These are phyloP conservation scores for Stachybotrys echinatus DNA, from an alignment of 2,329 filamentous ascomycete species.

Conservation along the genomic window DNA sequence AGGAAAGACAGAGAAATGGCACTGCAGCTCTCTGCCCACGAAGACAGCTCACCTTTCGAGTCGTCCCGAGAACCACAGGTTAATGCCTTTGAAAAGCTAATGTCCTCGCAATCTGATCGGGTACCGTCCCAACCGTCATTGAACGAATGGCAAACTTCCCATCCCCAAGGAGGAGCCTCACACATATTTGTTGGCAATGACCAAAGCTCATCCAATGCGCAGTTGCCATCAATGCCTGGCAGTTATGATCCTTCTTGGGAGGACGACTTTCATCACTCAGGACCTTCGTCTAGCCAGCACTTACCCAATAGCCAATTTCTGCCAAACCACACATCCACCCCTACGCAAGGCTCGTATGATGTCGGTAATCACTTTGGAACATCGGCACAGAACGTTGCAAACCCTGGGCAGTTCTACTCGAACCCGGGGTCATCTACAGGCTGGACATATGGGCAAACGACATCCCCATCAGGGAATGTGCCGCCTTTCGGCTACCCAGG, in stretches of 20 bases:
- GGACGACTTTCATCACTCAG: background rate
- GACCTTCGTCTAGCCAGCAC: background rate
- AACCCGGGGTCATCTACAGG: background rate
- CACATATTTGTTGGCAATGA: too few relatives aligned
- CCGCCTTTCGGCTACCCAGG: background rate
- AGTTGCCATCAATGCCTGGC: conserved; percentile 1
- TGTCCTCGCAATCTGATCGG: conserved; percentile 16
- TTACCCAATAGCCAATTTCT: too few relatives aligned
- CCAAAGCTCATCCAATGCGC: background rate
- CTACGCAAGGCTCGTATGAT: background rate
- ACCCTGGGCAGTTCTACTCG: background rate
- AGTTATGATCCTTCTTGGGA: conserved; percentile 13
- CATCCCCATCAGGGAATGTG: background rate
- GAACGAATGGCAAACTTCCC: background rate
- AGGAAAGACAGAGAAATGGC: conserved; percentile 22
- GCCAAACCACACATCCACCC: background rate
- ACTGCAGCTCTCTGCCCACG: conserved; percentile 17
- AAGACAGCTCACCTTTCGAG: conserved; percentile 1
- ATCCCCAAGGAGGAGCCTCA: conserved; percentile 4
- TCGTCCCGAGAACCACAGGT: conserved; percentile 1
- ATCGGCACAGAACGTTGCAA: background rate
- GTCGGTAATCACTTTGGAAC: background rate
- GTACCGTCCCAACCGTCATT: background rate
- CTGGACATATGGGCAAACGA: background rate
- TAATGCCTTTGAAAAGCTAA: conserved; percentile 21